A percentile compares a stretch with the other conserved stretches of the same genome.
These are phyloP conservation scores for Fraxinus xanthoxyloides DNA, from an alignment of 305 asterid species.

Conservation along the genomic window DNA sequence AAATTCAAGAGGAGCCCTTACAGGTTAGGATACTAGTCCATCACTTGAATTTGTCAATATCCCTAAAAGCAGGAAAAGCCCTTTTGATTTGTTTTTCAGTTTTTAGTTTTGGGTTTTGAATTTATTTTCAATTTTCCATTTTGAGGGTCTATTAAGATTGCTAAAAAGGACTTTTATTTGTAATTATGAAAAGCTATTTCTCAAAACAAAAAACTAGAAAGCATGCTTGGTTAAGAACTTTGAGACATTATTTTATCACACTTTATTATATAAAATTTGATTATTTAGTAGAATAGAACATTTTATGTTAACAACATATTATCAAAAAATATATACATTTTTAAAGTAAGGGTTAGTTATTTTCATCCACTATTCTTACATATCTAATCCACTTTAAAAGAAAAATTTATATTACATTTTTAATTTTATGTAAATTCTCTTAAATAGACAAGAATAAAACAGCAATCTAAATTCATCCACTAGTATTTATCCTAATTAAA, in stretches of 20 bases:
- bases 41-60: not conserved
- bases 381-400: not conserved
- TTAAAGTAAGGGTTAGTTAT: not conserved
- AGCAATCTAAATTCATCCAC: not conserved
- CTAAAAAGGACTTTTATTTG: not conserved
- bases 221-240: not conserved
- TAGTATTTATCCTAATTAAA: not conserved
- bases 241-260: not conserved
- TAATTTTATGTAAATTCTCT: not conserved
- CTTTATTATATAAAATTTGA: no score
- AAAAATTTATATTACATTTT: no score
- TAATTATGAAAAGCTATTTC: not conserved
- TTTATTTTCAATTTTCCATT: not conserved
- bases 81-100: not conserved
- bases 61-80: not conserved
- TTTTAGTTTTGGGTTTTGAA: no score
- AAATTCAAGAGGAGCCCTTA: slow-evolving; percentile 79
- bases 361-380: not conserved
- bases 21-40: slow-evolving; percentile 52
- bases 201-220: not conserved
- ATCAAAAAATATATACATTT: not conserved
- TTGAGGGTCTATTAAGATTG: not conserved
- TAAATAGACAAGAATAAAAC: not conserved
- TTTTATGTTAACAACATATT: no score
- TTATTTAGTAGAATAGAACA: no score